Percentiles rank a stretch among this genome's conserved stretches.
Conservation (phyloP, 129 eudicot genomes). For the Flaveria ramosissima region DNA sequence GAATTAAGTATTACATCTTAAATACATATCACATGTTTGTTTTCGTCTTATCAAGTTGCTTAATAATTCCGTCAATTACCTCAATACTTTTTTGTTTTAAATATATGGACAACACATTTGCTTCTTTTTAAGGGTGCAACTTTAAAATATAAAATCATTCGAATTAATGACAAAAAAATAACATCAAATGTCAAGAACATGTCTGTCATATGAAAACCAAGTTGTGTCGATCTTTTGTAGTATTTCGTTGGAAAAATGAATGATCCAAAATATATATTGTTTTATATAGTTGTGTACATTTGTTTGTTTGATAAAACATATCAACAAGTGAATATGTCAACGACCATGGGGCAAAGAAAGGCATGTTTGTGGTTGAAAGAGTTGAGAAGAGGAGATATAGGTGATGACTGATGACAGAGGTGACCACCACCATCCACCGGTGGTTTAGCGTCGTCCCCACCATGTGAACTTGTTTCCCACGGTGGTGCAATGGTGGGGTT, state of each 20-base stretch:
- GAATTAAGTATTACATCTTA: neutral
- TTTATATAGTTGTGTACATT: slow-evolving; percentile 25
- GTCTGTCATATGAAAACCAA: slow-evolving; percentile 13
- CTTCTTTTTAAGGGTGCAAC: neutral
- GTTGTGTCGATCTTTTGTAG: slow-evolving; percentile 18
- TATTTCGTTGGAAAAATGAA: slow-evolving; percentile 14
- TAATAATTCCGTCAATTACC: too few relatives aligned
- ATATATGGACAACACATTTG: neutral
- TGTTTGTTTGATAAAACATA: slow-evolving; percentile 16
- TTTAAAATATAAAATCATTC: neutral
- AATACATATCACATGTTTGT: neutral
- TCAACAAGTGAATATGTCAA: slow-evolving; percentile 34
- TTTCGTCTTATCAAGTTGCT: neutral
- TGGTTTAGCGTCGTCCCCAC: slow-evolving; percentile 38
- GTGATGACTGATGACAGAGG: slow-evolving; percentile 21
- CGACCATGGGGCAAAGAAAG: slow-evolving; percentile 44
- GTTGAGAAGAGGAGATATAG: neutral
- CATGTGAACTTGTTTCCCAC: slow-evolving; percentile 38
- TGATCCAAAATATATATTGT: slow-evolving; percentile 18
- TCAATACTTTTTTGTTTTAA: neutral
- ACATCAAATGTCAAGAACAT: slow-evolving; percentile 14
- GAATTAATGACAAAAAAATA: neutral
- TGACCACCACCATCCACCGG: slow-evolving; percentile 28
- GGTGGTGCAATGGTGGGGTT: slow-evolving; percentile 40
- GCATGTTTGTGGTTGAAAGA: slow-evolving; percentile 33